phyloP scores from a whole-genome alignment of 164 flowering plant species.

The Vitis vinifera region DNA sequence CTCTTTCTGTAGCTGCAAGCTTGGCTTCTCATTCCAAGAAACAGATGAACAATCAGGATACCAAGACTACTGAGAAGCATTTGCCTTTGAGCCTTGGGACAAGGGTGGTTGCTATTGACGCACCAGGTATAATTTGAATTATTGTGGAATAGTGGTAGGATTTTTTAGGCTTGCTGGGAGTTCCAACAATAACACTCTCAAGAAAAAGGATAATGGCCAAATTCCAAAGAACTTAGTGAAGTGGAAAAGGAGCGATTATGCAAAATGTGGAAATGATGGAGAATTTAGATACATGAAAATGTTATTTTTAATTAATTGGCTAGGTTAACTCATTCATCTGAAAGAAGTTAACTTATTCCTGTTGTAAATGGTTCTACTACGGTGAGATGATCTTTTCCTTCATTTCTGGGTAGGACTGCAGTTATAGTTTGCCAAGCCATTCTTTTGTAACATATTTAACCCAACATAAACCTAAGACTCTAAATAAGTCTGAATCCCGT shows the following conservation, averaged over 20 bases:
- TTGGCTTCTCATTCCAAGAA: conserved; percentile 47
- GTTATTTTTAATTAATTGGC: not conserved
- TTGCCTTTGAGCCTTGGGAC: conserved; percentile 15
- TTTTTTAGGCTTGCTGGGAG: no score
- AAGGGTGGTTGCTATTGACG: conserved; percentile 18
- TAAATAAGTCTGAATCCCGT: no score
- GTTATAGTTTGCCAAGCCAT: no score
- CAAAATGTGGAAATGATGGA: not conserved
- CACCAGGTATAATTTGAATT: conserved; percentile 41
- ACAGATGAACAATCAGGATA: conserved; percentile 13
- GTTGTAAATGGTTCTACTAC: no score
- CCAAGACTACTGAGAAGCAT: conserved; percentile 17
- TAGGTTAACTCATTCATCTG: not conserved
- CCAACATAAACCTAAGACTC: no score
- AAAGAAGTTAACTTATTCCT: not conserved
- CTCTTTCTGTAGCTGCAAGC: conserved; percentile 55
- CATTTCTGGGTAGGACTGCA: no score
- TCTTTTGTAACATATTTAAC: no score
- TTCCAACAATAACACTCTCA: no score
- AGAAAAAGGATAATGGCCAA: no score
- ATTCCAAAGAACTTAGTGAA: not conserved
- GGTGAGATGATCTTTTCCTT: no score
- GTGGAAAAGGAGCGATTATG: not conserved
- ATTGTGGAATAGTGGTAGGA: no score
- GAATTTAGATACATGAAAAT: not conserved